Evolutionary conservation across 2,329 filamentous ascomycete genomes (phyloP).

Genomic region (Aureobasidium pullulans): DNA sequence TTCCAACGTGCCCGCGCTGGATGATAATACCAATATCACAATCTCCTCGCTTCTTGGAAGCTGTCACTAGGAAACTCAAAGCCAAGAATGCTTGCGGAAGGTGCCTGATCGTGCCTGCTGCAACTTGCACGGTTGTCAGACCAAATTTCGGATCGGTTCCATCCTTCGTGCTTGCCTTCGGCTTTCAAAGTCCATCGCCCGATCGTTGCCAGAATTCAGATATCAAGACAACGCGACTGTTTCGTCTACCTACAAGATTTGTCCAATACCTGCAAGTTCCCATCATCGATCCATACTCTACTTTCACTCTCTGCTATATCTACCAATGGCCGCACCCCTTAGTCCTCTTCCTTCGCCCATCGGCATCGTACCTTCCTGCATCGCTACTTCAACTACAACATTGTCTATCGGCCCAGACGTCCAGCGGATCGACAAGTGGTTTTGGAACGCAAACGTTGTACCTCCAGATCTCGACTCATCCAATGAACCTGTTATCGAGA

Average conservation of each 20-base stretch:
- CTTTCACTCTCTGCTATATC: not conserved
- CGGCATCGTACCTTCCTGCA: not conserved
- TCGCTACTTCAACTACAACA: not conserved
- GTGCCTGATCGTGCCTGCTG: too few relatives aligned
- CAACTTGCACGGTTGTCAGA: too few relatives aligned
- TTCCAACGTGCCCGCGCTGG: too few relatives aligned
- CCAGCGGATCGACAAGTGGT: not conserved
- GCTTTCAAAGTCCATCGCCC: not conserved
- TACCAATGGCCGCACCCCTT: not conserved
- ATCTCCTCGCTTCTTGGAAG: too few relatives aligned
- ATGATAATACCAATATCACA: too few relatives aligned
- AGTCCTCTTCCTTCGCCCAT: not conserved
- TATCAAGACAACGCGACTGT: not conserved
- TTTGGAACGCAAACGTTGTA: not conserved
- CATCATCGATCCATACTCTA: not conserved
- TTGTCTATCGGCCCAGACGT: not conserved
- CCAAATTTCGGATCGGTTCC: too few relatives aligned
- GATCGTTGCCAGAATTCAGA: not conserved
- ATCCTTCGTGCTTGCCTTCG: not conserved
- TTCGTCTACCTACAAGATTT: not conserved
- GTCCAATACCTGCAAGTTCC: not conserved
- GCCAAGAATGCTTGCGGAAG: too few relatives aligned
- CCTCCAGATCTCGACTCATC: not conserved
- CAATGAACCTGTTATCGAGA: not conserved
- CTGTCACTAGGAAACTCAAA: too few relatives aligned